phyloP scores from a whole-genome alignment of 495 filamentous ascomycete species.

The Astrothelium macrocarpum region DNA sequence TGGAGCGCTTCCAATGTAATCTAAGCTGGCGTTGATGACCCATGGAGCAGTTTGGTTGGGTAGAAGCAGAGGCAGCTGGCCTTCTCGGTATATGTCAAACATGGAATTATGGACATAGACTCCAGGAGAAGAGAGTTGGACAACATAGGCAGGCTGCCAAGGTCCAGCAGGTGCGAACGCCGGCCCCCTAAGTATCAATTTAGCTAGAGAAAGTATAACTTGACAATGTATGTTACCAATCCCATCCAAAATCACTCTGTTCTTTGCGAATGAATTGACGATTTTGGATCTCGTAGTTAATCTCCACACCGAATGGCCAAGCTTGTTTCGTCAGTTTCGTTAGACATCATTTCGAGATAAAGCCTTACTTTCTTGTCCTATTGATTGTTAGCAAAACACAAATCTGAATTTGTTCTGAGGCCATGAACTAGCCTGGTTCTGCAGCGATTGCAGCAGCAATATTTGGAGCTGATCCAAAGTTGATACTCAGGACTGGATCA shows the following conservation, averaged over 20 bases:
- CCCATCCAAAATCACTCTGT: slow-evolving; percentile 64
- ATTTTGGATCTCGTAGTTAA: slow-evolving; percentile 44
- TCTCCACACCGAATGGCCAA: slow-evolving; percentile 24
- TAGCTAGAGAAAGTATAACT: neutral
- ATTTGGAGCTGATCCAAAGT: slow-evolving; percentile 49
- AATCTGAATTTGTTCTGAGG: neutral
- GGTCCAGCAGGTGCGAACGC: slow-evolving; percentile 57
- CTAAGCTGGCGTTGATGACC: slow-evolving; percentile 62
- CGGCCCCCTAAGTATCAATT: slow-evolving; percentile 39
- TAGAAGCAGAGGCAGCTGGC: slow-evolving; percentile 50
- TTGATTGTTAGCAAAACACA: no score
- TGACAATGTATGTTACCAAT: slow-evolving; percentile 28
- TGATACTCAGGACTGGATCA: slow-evolving; percentile 37
- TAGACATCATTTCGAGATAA: slow-evolving; percentile 35
- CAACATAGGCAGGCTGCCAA: slow-evolving; percentile 52
- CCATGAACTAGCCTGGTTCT: slow-evolving; percentile 36
- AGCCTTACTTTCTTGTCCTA: slow-evolving; percentile 35
- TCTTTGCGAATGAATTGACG: slow-evolving; percentile 59
- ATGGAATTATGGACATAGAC: slow-evolving; percentile 49
- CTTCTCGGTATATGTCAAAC: slow-evolving; percentile 51
- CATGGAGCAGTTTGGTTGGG: slow-evolving; percentile 54
- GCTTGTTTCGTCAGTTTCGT: slow-evolving; percentile 34
- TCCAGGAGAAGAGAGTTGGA: slow-evolving; percentile 42
- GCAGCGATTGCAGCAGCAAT: slow-evolving; percentile 46
- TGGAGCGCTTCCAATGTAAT: slow-evolving; percentile 48